Base-by-base conservation (phyloP, 2,329 filamentous ascomycete genomes). In the Neobulgaria alba region DNA sequence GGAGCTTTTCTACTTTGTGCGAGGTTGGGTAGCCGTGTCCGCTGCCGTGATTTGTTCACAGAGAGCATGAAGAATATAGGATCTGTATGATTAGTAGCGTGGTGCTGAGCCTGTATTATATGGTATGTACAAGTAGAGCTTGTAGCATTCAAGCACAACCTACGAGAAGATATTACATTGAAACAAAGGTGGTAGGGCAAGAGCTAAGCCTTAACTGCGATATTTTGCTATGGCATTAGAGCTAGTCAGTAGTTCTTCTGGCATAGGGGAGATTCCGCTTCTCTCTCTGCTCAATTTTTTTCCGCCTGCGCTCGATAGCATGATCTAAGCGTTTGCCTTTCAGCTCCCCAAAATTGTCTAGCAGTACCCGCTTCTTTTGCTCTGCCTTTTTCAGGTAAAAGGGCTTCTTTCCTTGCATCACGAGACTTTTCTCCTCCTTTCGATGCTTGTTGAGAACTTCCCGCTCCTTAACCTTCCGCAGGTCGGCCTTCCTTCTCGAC, bases 1-100 rank as follows among this genome's bases (percentile, higher is more conserved):
- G 92, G 92, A 0, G 93, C 92, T 0, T 98, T 98, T 60, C 64
- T 98, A 56, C 69, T 98, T 14, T 98, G 92, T 62, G 89, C 92
- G 0, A 75, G 79, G 50, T 61, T 98, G 45, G 88, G 86, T 3
- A 95, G 87, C 60, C 73, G 77, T 49, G 89, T 98, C 2, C 70
- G 71, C 42, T 95, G 90, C 54, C 77, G 82, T 48, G 79, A 84
- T 44, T 65, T 98, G 66, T 98, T 98, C 61, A 69, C 72, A 42
- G 53, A 56, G 36, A 61, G 59, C 37, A 58, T 61, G 51, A 44
- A 42, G 8, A 57, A 56, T 42, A 54, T 53, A 7, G 49, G 53
- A 5, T 17, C 36, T 10, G 5, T 41, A 29, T 35, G 21, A 36
- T 33, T 10, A 18, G 14, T 18, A 10, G 14, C 14, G 14, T 30